Evolutionary conservation across 441 rosid genomes (phyloP), one percentile per base, ranked within the genome.

Genomic region (Melastoma candidum): DNA sequence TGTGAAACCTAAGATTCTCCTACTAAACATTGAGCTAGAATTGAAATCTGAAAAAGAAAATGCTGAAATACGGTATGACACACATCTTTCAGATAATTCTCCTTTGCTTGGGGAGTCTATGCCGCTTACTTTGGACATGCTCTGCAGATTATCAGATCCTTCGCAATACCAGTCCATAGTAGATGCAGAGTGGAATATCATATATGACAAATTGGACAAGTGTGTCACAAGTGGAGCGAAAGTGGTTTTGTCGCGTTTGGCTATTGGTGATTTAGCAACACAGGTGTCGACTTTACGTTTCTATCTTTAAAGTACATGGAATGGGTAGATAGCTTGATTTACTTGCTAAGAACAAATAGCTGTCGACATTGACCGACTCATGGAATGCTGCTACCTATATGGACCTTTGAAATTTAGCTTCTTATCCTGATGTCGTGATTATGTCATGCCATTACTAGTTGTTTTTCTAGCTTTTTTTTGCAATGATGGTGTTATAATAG

Each of bases 121-220:
- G 8, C 4, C 46, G 2, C 48, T 44, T 32, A 32, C 7, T 3
- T 47, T 24, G 11, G 14, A 44, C 47, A 44, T 17, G 36, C 51
- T 53, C 5, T 55, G 64, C 82, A 94, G 97, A 67, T 81, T 94
- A 62, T 76, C 96, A 62, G 97, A 94, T 76, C 99, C 99, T 61
- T 79, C 87, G 24, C 89, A 90, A 58, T 90, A 94, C 64, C 99
- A 94, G 67, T 94, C 99, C 59, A 94, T 94, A 67, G 99, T 94
- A 73, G 99, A 94, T 74, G 97, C 99, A n/a, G 97, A 94, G 64
- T 90, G 99, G 99, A 94, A 90, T 79, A 94, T 94, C 51, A 94
- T 94, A 59, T 94, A 94, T 71, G 96, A 94, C 73, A 94, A 94
- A 76, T 64, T 94, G 77, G 99, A 87, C 72, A 90, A 90, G 76